Evolutionary conservation across 2,329 filamentous ascomycete species (phyloP).

Genomic region (Leptoxyphium fumago): DNA sequence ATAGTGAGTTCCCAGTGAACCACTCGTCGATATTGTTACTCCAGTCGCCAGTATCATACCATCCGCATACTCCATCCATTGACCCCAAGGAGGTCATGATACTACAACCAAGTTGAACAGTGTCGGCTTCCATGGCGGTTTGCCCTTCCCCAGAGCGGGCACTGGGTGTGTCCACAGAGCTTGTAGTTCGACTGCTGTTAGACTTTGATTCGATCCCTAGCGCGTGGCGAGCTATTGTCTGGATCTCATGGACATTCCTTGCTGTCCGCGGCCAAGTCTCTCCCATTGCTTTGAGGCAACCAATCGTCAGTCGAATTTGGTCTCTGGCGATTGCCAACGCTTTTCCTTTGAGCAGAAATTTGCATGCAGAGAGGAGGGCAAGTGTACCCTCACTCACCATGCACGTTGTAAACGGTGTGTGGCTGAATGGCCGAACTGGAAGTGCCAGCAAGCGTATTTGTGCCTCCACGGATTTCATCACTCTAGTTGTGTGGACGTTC

Average conservation of each 20-base stretch:
- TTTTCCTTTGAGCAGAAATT: neutral
- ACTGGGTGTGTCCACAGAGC: neutral
- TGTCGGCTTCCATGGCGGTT: neutral
- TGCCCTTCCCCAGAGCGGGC: neutral
- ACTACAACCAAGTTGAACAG: neutral
- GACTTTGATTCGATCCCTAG: neutral
- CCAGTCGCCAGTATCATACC: neutral
- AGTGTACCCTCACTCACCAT: neutral
- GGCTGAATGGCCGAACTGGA: neutral
- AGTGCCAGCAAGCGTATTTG: conserved; percentile 1
- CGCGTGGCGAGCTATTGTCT: conserved; percentile 1
- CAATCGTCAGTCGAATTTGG: conserved; percentile 1
- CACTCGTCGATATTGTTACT: too few species aligned
- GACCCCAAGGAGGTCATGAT: neutral
- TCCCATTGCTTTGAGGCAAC: neutral
- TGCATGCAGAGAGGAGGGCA: neutral
- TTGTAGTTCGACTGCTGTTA: too few species aligned
- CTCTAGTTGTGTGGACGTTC: conserved; percentile 1
- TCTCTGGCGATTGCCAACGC: neutral
- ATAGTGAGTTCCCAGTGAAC: too few species aligned
- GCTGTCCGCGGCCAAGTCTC: neutral
- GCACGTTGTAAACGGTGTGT: neutral
- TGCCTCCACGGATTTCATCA: conserved; percentile 1
- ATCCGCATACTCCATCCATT: neutral
- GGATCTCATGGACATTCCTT: neutral